phyloP scores from a whole-genome alignment of 768 basidiomycete species.

The Lactifluus rugatus region DNA sequence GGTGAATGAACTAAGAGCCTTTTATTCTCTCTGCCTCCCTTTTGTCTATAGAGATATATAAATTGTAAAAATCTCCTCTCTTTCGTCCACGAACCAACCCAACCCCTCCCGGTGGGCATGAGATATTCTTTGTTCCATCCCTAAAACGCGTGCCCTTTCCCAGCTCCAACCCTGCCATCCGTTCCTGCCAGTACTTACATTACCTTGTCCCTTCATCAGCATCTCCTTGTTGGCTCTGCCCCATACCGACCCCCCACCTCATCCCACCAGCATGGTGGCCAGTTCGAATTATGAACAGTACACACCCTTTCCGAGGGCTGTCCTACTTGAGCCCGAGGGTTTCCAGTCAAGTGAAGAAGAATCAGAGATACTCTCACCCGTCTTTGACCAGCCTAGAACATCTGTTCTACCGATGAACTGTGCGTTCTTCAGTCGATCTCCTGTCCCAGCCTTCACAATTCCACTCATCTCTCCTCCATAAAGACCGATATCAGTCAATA shows the following conservation, averaged over 20 bases:
- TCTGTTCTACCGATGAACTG: conserved; percentile 24
- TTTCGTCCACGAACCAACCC: neutral
- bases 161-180: conserved; percentile 22
- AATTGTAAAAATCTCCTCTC: neutral
- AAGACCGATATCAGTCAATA: conserved; percentile 56
- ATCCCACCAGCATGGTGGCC: conserved; percentile 41
- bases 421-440: conserved; percentile 24
- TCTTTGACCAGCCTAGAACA: conserved; percentile 46
- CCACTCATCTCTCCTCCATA: conserved; percentile 26
- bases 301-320: conserved; percentile 42
- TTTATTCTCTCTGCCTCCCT: neutral
- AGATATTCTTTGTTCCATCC: conserved; percentile 6
- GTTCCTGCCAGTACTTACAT: conserved; percentile 26
- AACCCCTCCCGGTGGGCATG: conserved; percentile 8
- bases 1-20: conserved; percentile 4
- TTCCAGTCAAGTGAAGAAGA: conserved; percentile 67
- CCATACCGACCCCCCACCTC: conserved; percentile 13
- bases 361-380: conserved; percentile 66
- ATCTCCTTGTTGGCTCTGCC: conserved; percentile 23
- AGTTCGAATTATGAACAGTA: conserved; percentile 46
- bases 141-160: conserved; percentile 17
- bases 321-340: conserved; percentile 48
- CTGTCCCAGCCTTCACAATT: neutral
- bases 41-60: conserved; percentile 1
- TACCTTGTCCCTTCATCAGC: conserved; percentile 22